Evolutionary conservation across 108 stramenopile genomes (phyloP).

Genomic region (Conticribra weissflogii): DNA sequence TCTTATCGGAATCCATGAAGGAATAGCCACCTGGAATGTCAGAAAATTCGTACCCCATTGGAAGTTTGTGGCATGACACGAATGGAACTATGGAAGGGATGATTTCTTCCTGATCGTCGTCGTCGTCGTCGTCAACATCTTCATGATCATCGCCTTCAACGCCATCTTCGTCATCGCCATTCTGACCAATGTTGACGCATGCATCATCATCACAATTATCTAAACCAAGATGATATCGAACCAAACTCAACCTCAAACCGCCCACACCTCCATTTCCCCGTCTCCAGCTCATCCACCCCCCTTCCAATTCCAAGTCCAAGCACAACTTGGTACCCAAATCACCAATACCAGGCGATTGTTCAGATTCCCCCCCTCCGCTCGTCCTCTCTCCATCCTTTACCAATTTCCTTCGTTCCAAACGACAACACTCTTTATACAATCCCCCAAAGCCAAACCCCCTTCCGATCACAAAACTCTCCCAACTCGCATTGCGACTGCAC

Average conservation of each 20-base stretch:
- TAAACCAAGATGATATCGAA: too few species aligned
- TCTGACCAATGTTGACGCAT: too few species aligned
- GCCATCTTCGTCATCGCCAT: too few species aligned
- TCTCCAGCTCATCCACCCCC: conserved; percentile 62
- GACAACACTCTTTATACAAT: conserved; percentile 4
- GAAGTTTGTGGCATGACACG: conserved; percentile 74
- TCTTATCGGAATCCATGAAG: conserved; percentile 84
- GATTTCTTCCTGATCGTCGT: conserved; percentile 8
- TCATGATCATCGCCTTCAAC: background rate
- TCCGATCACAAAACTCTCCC: conserved; percentile 95
- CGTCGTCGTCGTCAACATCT: conserved; percentile 4
- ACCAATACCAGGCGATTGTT: too few species aligned
- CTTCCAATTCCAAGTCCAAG: conserved; percentile 63
- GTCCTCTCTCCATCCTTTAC: too few species aligned
- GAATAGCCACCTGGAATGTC: conserved; percentile 32
- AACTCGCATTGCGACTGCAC: conserved; percentile 84
- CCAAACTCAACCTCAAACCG: conserved; percentile 27
- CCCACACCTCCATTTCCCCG: conserved; percentile 40
- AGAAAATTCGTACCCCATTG: conserved; percentile 37
- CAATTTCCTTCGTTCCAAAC: too few species aligned
- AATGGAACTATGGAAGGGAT: conserved; percentile 69
- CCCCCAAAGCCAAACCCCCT: conserved; percentile 56
- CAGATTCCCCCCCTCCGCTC: too few species aligned
- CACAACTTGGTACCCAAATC: too few species aligned
- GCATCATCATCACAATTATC: too few species aligned